Percentiles rank a stretch among this genome's conserved stretches.
phyloP scores from a whole-genome alignment of 495 filamentous ascomycete genomes.

The Tuber umbilicatum region DNA sequence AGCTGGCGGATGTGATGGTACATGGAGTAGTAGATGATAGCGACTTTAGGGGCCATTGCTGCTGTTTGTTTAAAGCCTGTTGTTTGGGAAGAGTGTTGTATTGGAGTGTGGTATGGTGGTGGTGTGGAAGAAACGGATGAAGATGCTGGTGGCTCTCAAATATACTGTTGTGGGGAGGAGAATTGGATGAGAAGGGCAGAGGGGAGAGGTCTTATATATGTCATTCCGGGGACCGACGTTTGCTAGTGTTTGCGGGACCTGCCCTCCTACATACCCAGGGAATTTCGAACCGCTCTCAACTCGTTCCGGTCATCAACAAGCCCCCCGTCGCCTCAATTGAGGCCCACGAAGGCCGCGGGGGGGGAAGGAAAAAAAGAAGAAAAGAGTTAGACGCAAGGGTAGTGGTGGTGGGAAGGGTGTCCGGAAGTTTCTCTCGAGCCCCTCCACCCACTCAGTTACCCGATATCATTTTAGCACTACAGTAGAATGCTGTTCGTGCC shows the following conservation, averaged over 20 bases:
- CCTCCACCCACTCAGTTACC: background rate
- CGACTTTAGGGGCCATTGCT: slow-evolving; percentile 84
- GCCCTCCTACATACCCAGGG: background rate
- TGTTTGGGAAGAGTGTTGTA: slow-evolving; percentile 14
- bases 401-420: background rate
- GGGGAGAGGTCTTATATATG: slow-evolving; percentile 29
- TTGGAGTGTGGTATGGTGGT: slow-evolving; percentile 2
- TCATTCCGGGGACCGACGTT: background rate
- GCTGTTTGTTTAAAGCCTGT: slow-evolving; percentile 16
- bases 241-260: background rate
- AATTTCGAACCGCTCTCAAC: background rate
- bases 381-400: background rate
- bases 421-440: background rate
- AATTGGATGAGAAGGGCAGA: slow-evolving; percentile 12
- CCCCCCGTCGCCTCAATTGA: background rate
- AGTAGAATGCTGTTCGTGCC: slow-evolving; percentile 4
- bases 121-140: slow-evolving; percentile 14
- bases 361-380: background rate
- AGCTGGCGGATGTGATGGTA: slow-evolving; percentile 85
- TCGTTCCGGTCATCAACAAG: background rate
- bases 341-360: background rate
- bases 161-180: slow-evolving; percentile 11
- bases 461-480: background rate
- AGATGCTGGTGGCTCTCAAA: slow-evolving; percentile 9
- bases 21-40: slow-evolving; percentile 91